A percentile compares a stretch with the other conserved stretches of the same genome.
Evolutionary conservation across 1,139 yeast species (phyloP).

Genomic region (Nakaseomyces delphensis): DNA sequence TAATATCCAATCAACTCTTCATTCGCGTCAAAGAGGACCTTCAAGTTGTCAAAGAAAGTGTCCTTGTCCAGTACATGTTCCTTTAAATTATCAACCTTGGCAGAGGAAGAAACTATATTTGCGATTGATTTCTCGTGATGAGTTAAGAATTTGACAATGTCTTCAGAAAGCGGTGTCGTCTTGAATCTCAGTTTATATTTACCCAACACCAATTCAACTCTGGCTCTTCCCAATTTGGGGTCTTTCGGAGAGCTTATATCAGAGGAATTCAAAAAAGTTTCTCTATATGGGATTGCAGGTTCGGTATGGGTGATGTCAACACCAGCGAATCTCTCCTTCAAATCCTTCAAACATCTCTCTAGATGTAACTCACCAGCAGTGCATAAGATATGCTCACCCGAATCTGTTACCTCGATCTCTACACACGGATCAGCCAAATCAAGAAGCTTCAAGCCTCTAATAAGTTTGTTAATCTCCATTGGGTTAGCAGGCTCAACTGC

Average conservation of each 20-base stretch:
- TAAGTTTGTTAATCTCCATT: constrained; percentile 63
- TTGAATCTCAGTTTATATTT: constrained; percentile 40
- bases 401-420: constrained; percentile 73
- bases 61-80: constrained; percentile 21
- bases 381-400: constrained; percentile 84
- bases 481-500: constrained; percentile 93
- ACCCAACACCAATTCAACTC: constrained; percentile 39
- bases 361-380: constrained; percentile 95
- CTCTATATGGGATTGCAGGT: constrained; percentile 93
- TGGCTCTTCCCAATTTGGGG: constrained; percentile 37
- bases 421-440: constrained; percentile 92
- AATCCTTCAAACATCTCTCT: constrained; percentile 82
- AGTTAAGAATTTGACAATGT: constrained; percentile 43
- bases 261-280: constrained; percentile 52
- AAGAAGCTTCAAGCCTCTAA: constrained; percentile 66
- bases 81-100: constrained; percentile 14
- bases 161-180: constrained; percentile 50
- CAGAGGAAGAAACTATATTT: constrained; percentile 18
- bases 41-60: constrained; percentile 33
- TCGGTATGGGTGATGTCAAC: constrained; percentile 79
- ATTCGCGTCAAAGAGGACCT: constrained; percentile 30
- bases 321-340: constrained; percentile 86
- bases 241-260: constrained; percentile 41
- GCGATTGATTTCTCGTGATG: constrained; percentile 39
- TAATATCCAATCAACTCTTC: constrained; percentile 27